Evolutionary conservation across 257 asterid genomes (phyloP), one percentile per base, ranked within the genome.

Genomic region (Rehmannia glutinosa): DNA sequence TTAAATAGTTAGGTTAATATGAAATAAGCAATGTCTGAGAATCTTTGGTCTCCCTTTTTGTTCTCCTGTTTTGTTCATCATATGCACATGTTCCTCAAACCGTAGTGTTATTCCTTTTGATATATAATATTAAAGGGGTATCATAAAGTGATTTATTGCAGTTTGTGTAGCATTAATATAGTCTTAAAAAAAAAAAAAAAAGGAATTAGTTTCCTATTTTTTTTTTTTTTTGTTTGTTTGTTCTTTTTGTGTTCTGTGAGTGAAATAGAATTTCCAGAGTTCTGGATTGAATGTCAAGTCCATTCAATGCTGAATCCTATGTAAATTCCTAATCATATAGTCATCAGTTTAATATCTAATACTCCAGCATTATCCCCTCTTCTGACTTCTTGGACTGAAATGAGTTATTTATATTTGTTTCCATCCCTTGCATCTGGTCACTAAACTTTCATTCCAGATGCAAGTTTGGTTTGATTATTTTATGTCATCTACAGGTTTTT

Each of bases 401-500:
- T 36, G 33, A 36, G 74, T 59, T 50, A 10, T 6, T 70, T 49
- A n/a, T 39, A 42, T 65, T n/a, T n/a, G n/a, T n/a, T n/a, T n/a
- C 41, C 21, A 0, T 50, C 36, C 66, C 43, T 76, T 59, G 74
- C 52, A 27, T 30, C 42, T 12, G 45, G 54, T n/a, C n/a, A n/a
- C n/a, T 66, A 33, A 43, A 49, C 24, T 33, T 63, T 58, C 39
- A 54, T 16, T 32, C 30, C 32, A 24, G 59, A 39, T 66, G 45
- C 56, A 63, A 32, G 8, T 73, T 69, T 28, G 35, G 52, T 11
- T 71, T 8, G 17, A 21, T 64, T 30, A 62, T 68, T 53, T 38
- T 39, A 23, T 63, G 17, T 61, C 59, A 33, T 21, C 58, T 64
- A 28, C 88, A 90, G 96, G 97, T 94, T 69, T 94, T 91, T 72